phyloP scores from a whole-genome alignment of 2,329 filamentous ascomycete species.

The Fusarium sp. region DNA sequence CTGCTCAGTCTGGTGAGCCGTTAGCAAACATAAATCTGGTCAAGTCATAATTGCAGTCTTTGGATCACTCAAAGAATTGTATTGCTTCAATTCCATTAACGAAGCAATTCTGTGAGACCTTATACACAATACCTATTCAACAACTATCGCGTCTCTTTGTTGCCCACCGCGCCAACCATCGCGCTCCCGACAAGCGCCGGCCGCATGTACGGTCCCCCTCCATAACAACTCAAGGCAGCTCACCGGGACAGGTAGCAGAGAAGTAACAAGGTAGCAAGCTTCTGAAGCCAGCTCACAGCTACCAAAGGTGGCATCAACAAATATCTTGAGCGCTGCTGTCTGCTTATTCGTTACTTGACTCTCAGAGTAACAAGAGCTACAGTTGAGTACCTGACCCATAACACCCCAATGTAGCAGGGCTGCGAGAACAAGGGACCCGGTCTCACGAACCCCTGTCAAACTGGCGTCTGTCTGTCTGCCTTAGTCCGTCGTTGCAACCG shows the following conservation, averaged over 20 bases:
- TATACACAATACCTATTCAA: background rate
- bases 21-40: background rate
- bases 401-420: slow-evolving; percentile 36
- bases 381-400: slow-evolving; percentile 21
- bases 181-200: slow-evolving; percentile 43
- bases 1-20: background rate
- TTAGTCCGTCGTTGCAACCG: slow-evolving; percentile 40
- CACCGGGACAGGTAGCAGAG: slow-evolving; percentile 6
- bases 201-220: slow-evolving; percentile 37
- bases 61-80: background rate
- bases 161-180: slow-evolving; percentile 37
- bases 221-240: slow-evolving; percentile 21
- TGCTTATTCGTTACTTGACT: slow-evolving; percentile 18
- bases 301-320: slow-evolving; percentile 25
- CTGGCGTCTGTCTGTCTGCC: slow-evolving; percentile 40
- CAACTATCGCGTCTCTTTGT: slow-evolving; percentile 32
- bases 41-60: background rate
- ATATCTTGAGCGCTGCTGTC: slow-evolving; percentile 26
- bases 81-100: background rate
- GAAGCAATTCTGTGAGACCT: background rate
- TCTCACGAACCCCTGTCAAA: slow-evolving; percentile 38
- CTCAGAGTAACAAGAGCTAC: slow-evolving; percentile 30
- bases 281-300: slow-evolving; percentile 29
- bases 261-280: slow-evolving; percentile 8
- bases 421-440: slow-evolving; percentile 34